Percentiles rank a stretch among this genome's conserved stretches.
Evolutionary conservation across 192 early-diverging fungal species (phyloP).

Genomic region (Podila epigama): DNA sequence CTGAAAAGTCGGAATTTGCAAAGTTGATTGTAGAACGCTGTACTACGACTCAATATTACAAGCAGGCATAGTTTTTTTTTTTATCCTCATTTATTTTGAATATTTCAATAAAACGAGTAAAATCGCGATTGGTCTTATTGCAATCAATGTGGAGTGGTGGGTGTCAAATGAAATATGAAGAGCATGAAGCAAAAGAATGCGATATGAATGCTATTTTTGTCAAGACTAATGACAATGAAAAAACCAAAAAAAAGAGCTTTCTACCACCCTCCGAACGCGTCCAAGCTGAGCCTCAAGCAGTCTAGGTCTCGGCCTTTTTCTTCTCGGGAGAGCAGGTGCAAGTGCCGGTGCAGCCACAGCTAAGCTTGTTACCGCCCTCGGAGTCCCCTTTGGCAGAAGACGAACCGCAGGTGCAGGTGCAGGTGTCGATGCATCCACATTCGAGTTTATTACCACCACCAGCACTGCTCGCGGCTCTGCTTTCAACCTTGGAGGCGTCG

Average conservation of each 20-base stretch:
- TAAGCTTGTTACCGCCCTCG: not conserved
- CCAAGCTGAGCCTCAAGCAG: no score
- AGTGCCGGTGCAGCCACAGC: not conserved
- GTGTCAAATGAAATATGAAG: no score
- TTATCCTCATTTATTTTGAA: no score
- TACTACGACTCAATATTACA: constrained; percentile 44
- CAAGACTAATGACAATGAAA: no score
- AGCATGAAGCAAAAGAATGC: no score
- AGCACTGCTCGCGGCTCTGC: not conserved
- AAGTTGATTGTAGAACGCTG: constrained; percentile 52
- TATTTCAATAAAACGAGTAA: no score
- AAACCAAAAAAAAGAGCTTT: no score
- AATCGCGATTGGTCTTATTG: no score
- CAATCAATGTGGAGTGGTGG: no score
- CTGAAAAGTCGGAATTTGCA: constrained; percentile 61
- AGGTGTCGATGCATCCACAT: not conserved
- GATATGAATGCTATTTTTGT: no score
- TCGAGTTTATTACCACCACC: not conserved
- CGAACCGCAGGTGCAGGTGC: not conserved
- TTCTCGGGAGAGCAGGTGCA: not conserved
- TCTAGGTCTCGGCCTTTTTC: not conserved
- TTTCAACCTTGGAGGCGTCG: not conserved
- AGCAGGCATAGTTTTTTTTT: constrained; percentile 28
- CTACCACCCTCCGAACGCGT: no score
- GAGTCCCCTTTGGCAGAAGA: not conserved